Base-by-base conservation (phyloP, 192 early-diverging fungal species). In the Entomortierella lignicola region DNA sequence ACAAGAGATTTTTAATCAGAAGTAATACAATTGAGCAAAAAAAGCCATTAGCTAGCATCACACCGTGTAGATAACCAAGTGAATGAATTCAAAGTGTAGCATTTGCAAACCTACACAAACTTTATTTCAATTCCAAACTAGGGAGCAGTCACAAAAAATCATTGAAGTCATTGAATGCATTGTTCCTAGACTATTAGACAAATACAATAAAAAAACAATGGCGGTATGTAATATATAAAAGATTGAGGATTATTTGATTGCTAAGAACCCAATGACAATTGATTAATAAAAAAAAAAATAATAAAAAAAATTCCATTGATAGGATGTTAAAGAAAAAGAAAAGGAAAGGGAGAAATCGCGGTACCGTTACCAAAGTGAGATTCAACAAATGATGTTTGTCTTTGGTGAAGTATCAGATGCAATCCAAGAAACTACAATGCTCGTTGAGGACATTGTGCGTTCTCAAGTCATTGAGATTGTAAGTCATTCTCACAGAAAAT, bases 351-450 rank as follows among this genome's bases (percentile, higher is more conserved):
- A 83, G 53, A 80, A 81, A 55, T 84, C 82, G 50, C 68, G 80
- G 41, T 84, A 84, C 60, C 66, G 82, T 37, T 94, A 94, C 72
- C 86, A 88, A 34, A 90, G 85, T 26, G 95, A 96, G 81, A 96
- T 96, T 66, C 91, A 93, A 79, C 93, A 97, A 87, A 99, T 99
- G 97, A 99, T 99, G 98, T 99, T 96, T 87, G 98, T 98, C 31
- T 95, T 95, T 89, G 97, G 97, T 39, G 97, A 99, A 72, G 93
- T 97, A 42, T 83, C 88, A 34, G 96, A 97, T 77, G 94, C 98
- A 34, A 85, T 92, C 25, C 86, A 88, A 0, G 98, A 98, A 51
- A 97, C 97, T 0, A 93, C 93, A 20, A 86, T 88, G 66, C 87
- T 99, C 8, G 95, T 98, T 2, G 98, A 99, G 73, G 98, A 99